A percentile compares a stretch with the other conserved stretches of the same genome.
Evolutionary conservation across 306 rosid species (phyloP).

Genomic region (Castanea mollissima): DNA sequence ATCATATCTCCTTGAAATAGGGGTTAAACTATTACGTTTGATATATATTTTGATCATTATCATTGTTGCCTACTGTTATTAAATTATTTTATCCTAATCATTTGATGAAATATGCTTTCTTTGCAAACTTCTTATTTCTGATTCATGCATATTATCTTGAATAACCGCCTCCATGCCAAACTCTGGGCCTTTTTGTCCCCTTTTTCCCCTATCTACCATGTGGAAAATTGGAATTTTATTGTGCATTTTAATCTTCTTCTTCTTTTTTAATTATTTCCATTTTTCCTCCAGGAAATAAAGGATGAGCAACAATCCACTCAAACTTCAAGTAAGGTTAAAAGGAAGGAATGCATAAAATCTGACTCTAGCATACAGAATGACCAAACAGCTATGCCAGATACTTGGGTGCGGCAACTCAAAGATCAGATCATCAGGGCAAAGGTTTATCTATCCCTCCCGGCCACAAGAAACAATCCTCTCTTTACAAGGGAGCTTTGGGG

Average conservation of each 20-base stretch:
- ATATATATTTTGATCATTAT: not conserved
- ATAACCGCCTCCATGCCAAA: too few species aligned
- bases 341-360: conserved; percentile 29
- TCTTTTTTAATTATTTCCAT: not conserved
- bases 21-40: not conserved
- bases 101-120: too few species aligned
- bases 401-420: conserved; percentile 59
- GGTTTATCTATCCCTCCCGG: conserved; percentile 80
- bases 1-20: not conserved
- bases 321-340: conserved; percentile 35
- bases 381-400: conserved; percentile 41
- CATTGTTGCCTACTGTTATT: not conserved
- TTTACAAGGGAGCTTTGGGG: conserved; percentile 80
- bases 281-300: not conserved
- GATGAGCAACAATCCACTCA: conserved; percentile 17
- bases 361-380: conserved; percentile 35
- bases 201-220: too few species aligned
- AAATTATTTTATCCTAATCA: not conserved
- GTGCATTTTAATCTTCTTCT: not conserved
- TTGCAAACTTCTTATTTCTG: too few species aligned
- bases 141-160: too few species aligned
- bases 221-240: not conserved
- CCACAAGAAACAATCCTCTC: conserved; percentile 67
- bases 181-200: too few species aligned
- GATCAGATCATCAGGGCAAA: conserved; percentile 86